These are phyloP conservation scores for Thermothielavioides terrestris DNA, from an alignment of 495 filamentous ascomycete species.

Conservation along the genomic window DNA sequence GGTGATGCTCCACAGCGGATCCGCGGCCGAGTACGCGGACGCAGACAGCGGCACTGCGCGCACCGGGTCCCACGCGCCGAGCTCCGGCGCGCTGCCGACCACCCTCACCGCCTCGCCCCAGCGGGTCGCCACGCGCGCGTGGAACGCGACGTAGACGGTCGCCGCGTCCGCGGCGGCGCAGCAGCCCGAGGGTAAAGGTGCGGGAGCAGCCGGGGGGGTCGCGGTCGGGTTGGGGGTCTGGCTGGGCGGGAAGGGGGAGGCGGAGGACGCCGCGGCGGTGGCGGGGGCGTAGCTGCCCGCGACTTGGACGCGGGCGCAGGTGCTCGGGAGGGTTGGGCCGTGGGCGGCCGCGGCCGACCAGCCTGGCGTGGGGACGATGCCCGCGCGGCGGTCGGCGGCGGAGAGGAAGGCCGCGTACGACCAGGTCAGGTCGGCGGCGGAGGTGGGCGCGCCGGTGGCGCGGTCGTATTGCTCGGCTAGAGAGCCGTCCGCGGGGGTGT, in stretches of 20 bases:
- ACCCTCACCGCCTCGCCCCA: slow-evolving; percentile 54
- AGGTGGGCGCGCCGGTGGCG: slow-evolving; percentile 40
- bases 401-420: slow-evolving; percentile 56
- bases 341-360: slow-evolving; percentile 42
- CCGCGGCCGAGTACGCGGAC: slow-evolving; percentile 41
- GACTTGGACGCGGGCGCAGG: slow-evolving; percentile 44
- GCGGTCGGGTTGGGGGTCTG: slow-evolving; percentile 16
- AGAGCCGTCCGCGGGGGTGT: slow-evolving; percentile 43
- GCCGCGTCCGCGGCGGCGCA: slow-evolving; percentile 40
- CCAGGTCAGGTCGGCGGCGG: slow-evolving; percentile 58
- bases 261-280: slow-evolving; percentile 48
- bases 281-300: slow-evolving; percentile 52
- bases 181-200: slow-evolving; percentile 19
- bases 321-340: slow-evolving; percentile 41
- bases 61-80: slow-evolving; percentile 53
- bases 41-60: slow-evolving; percentile 48
- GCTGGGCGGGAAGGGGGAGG: slow-evolving; percentile 12
- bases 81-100: slow-evolving; percentile 43
- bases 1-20: slow-evolving; percentile 51
- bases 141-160: slow-evolving; percentile 55
- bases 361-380: slow-evolving; percentile 48
- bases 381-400: slow-evolving; percentile 38
- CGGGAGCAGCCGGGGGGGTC: slow-evolving; percentile 10
- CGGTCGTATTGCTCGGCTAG: slow-evolving; percentile 54
- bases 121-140: slow-evolving; percentile 43